phyloP scores from a whole-genome alignment of 805 yeast genomes.

The Candida loeiensis region DNA sequence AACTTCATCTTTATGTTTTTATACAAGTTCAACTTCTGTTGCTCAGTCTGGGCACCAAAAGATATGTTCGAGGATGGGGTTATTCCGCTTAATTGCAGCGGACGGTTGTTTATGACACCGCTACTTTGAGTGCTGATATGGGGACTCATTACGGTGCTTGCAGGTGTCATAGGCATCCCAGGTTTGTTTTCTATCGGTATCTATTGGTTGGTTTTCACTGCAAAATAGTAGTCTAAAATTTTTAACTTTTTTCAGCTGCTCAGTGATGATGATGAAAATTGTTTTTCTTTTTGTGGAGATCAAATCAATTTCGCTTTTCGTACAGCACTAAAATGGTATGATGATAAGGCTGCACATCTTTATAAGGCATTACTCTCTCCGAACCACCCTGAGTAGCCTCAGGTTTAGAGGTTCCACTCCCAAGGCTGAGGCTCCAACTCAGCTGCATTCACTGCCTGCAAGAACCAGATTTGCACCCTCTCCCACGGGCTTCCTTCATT shows the following conservation, averaged over 20 bases:
- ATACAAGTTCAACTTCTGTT: slow-evolving; percentile 14
- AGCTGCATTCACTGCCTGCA: slow-evolving; percentile 42
- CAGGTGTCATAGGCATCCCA: too few relatives aligned
- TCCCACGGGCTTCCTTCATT: slow-evolving; percentile 92
- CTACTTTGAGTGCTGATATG: neutral
- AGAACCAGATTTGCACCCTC: slow-evolving; percentile 96
- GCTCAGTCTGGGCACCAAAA: slow-evolving; percentile 1
- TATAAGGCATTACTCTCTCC: neutral
- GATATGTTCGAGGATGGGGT: neutral
- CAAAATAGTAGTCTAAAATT: neutral
- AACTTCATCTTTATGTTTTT: slow-evolving; percentile 45
- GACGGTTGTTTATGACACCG: neutral
- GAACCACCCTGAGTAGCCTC: neutral
- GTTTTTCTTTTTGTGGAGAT: slow-evolving; percentile 1
- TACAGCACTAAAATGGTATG: neutral
- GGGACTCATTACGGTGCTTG: neutral
- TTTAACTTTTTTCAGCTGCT: slow-evolving; percentile 2
- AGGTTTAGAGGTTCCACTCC: neutral
- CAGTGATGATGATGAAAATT: neutral
- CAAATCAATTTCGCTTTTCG: neutral
- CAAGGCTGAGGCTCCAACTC: too few relatives aligned
- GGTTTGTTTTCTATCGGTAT: too few relatives aligned
- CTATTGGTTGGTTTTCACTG: too few relatives aligned
- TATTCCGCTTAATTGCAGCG: neutral
- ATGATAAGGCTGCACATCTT: neutral